Evolutionary conservation across 257 asterid species (phyloP).

Genomic region (Petrea volubilis): DNA sequence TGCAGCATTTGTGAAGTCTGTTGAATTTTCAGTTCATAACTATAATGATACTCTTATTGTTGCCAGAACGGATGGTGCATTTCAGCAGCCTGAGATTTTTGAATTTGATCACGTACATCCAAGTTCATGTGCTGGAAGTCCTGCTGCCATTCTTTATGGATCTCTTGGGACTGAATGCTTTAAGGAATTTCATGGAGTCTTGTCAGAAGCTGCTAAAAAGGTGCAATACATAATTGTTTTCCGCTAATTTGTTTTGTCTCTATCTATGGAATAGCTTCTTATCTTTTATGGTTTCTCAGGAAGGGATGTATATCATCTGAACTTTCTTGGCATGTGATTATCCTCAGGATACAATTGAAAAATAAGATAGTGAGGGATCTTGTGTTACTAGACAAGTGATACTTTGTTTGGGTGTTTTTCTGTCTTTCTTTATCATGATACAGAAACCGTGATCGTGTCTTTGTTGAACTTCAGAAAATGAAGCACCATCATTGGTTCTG

Average conservation of each 20-base stretch:
- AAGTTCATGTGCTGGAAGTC: constrained; percentile 70
- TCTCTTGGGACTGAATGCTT: constrained; percentile 93
- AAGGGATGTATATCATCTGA: neutral
- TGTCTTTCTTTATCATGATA: constrained; percentile 2
- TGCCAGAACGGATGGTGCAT: constrained; percentile 58
- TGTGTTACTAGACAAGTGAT: neutral
- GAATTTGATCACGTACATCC: constrained; percentile 96
- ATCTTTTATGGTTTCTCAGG: constrained; percentile 6
- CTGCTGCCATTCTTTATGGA: constrained; percentile 77
- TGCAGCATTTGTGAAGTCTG: neutral
- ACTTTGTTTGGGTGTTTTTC: constrained; percentile 1
- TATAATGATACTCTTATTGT: constrained; percentile 23
- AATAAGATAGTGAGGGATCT: constrained; percentile 8
- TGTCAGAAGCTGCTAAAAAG: constrained; percentile 78
- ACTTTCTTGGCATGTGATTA: constrained; percentile 4
- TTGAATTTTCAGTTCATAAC: constrained; percentile 17
- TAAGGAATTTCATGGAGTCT: constrained; percentile 66
- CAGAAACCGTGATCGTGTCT: neutral
- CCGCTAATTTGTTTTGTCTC: constrained; percentile 15
- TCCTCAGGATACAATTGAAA: constrained; percentile 4
- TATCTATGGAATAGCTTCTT: constrained; percentile 7
- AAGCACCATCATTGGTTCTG: neutral
- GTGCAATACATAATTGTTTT: too few relatives aligned
- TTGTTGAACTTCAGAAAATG: constrained; percentile 23
- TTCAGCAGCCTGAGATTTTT: constrained; percentile 92